Evolutionary conservation across 1,284 basidiomycete genomes (phyloP).

Genomic region (Leccinum pachyderme): DNA sequence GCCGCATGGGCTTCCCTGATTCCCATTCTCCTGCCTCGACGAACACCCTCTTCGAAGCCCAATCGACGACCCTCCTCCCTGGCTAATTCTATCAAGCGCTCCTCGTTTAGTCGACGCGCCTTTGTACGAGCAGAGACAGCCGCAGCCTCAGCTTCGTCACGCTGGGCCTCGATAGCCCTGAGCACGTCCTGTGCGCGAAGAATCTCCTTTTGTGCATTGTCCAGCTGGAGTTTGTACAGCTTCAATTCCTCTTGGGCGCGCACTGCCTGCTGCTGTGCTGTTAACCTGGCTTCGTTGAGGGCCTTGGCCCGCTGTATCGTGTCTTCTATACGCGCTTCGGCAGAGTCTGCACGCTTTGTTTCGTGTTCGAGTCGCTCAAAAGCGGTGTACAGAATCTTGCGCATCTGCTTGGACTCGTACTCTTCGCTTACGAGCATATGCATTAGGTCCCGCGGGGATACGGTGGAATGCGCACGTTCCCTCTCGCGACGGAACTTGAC

Average conservation of each 20-base stretch:
- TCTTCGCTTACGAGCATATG: constrained; percentile 53
- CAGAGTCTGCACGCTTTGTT: constrained; percentile 48
- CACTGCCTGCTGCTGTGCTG: constrained; percentile 50
- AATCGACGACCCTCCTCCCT: constrained; percentile 52
- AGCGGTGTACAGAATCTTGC: constrained; percentile 49
- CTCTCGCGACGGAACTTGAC: constrained; percentile 33
- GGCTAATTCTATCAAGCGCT: constrained; percentile 45
- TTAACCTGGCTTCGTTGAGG: constrained; percentile 49
- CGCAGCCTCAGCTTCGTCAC: constrained; percentile 49
- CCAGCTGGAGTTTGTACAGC: constrained; percentile 61
- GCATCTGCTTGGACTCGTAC: constrained; percentile 52
- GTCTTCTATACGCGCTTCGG: constrained; percentile 51
- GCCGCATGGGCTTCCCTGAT: constrained; percentile 23
- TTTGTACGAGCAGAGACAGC: constrained; percentile 45
- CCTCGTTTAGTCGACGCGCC: constrained; percentile 48
- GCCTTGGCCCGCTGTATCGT: constrained; percentile 48
- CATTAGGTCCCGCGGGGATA: constrained; percentile 45
- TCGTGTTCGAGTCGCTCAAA: constrained; percentile 54
- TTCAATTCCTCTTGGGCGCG: constrained; percentile 53
- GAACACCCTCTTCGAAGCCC: constrained; percentile 55
- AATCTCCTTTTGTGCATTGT: constrained; percentile 62
- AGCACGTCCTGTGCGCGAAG: constrained; percentile 45
- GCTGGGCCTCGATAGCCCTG: constrained; percentile 43
- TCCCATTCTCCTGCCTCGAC: constrained; percentile 43
- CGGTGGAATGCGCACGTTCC: constrained; percentile 33